A percentile compares a stretch with the other conserved stretches of the same genome.
Evolutionary conservation across 768 basidiomycete genomes (phyloP).

Genomic region (Suillus alpinus): DNA sequence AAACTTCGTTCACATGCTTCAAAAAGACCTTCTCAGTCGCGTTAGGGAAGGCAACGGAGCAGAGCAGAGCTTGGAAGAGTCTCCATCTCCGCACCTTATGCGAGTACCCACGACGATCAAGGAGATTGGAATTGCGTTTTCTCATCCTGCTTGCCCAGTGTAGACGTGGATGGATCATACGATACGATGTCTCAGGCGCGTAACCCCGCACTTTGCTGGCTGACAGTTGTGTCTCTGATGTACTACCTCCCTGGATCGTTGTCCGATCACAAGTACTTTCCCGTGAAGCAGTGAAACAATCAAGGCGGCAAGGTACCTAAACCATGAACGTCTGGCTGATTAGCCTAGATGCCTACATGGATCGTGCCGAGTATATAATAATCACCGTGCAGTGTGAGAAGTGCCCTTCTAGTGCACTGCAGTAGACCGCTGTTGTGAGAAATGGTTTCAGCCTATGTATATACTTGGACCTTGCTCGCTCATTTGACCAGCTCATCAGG

Average conservation of each 20-base stretch:
- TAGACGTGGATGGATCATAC: constrained; percentile 4
- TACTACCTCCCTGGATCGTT: background rate
- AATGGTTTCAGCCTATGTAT: constrained; percentile 1
- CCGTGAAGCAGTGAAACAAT: background rate
- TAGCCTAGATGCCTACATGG: constrained; percentile 2
- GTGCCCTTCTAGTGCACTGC: constrained; percentile 1
- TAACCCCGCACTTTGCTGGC: constrained; percentile 1
- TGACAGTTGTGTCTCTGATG: background rate
- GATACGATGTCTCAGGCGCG: constrained; percentile 3
- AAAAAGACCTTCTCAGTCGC: background rate
- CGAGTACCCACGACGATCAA: constrained; percentile 24
- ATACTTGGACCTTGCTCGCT: background rate
- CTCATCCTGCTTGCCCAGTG: constrained; percentile 3
- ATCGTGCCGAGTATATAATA: constrained; percentile 3
- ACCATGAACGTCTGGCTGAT: background rate
- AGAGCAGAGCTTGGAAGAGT: constrained; percentile 10
- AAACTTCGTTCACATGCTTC: constrained; percentile 5
- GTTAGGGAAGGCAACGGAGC: constrained; percentile 3
- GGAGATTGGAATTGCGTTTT: constrained; percentile 10
- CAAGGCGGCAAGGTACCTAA: constrained; percentile 4
- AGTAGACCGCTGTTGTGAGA: constrained; percentile 9
- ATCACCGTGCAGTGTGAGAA: constrained; percentile 29
- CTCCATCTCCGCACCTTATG: constrained; percentile 11
- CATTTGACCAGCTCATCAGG: background rate
- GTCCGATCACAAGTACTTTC: constrained; percentile 6